phyloP scores from a whole-genome alignment of 768 basidiomycete species.

The Infundibulicybe gibba region DNA sequence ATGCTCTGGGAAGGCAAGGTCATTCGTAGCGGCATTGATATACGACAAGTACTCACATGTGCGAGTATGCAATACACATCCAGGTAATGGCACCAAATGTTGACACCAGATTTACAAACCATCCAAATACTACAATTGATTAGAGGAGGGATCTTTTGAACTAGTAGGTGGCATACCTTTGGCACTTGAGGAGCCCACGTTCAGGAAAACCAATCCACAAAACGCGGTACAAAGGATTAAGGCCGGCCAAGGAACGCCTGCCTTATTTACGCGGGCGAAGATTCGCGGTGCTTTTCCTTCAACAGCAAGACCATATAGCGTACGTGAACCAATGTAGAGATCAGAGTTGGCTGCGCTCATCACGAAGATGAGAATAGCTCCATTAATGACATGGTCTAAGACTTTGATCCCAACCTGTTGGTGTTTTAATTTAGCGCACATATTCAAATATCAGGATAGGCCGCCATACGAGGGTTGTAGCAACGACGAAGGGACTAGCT shows the following conservation, averaged over 20 bases:
- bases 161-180: background rate
- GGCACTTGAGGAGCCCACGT: slow-evolving; percentile 9
- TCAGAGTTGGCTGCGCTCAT: slow-evolving; percentile 59
- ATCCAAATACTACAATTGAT: slow-evolving; percentile 22
- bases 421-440: no score
- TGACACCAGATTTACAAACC: slow-evolving; percentile 27
- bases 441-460: no score
- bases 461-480: slow-evolving; percentile 46
- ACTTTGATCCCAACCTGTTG: no score
- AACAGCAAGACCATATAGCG: slow-evolving; percentile 33
- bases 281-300: slow-evolving; percentile 32
- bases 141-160: slow-evolving; percentile 5
- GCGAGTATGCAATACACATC: slow-evolving; percentile 20
- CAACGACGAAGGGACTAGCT: slow-evolving; percentile 73
- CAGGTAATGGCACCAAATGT: slow-evolving; percentile 20
- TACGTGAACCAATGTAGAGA: slow-evolving; percentile 39
- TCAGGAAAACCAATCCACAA: slow-evolving; percentile 22
- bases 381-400: no score
- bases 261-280: slow-evolving; percentile 25
- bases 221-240: slow-evolving; percentile 19
- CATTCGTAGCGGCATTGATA: background rate
- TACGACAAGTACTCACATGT: no score
- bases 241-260: slow-evolving; percentile 24
- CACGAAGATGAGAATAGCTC: slow-evolving; percentile 43
- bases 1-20: slow-evolving; percentile 18